Evolutionary conservation across 257 asterid genomes (phyloP).

Genomic region (Plantago major): DNA sequence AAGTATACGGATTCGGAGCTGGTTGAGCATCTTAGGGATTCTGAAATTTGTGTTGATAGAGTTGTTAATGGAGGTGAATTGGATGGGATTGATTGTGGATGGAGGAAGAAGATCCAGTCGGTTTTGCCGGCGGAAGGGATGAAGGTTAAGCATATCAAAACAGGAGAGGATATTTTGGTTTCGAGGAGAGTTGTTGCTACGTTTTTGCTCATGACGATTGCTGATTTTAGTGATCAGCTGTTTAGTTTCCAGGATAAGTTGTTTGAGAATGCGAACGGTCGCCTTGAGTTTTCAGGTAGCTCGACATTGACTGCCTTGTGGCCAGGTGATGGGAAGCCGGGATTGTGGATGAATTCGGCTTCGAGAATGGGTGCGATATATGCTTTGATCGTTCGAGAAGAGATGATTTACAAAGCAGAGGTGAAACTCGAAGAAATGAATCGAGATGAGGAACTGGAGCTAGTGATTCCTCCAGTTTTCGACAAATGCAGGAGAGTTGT

Average conservation of each 20-base stretch:
- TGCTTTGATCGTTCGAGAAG: constrained; percentile 53
- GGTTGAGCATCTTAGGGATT: constrained; percentile 45
- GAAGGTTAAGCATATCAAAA: constrained; percentile 60
- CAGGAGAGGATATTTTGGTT: constrained; percentile 63
- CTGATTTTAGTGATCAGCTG: constrained; percentile 81
- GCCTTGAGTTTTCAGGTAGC: constrained; percentile 58
- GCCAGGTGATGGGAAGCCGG: constrained; percentile 93
- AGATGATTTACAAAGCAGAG: constrained; percentile 34
- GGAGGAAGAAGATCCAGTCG: constrained; percentile 71
- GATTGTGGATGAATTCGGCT: constrained; percentile 59
- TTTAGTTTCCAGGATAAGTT: constrained; percentile 65
- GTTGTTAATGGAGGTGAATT: constrained; percentile 29
- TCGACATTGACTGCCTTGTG: constrained; percentile 38
- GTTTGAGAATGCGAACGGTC: constrained; percentile 62
- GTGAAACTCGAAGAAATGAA: not conserved
- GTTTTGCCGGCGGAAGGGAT: constrained; percentile 57
- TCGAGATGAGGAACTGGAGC: constrained; percentile 45
- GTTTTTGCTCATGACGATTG: constrained; percentile 74
- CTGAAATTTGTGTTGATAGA: constrained; percentile 38
- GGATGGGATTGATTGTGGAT: constrained; percentile 25
- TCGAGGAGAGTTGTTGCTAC: constrained; percentile 64
- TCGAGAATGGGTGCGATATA: constrained; percentile 79
- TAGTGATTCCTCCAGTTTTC: constrained; percentile 69
- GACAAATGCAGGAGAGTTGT: constrained; percentile 43
- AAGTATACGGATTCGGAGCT: constrained; percentile 61